These are phyloP conservation scores for Begonia fuchsioides DNA, from an alignment of 306 rosid species.

Conservation along the genomic window DNA sequence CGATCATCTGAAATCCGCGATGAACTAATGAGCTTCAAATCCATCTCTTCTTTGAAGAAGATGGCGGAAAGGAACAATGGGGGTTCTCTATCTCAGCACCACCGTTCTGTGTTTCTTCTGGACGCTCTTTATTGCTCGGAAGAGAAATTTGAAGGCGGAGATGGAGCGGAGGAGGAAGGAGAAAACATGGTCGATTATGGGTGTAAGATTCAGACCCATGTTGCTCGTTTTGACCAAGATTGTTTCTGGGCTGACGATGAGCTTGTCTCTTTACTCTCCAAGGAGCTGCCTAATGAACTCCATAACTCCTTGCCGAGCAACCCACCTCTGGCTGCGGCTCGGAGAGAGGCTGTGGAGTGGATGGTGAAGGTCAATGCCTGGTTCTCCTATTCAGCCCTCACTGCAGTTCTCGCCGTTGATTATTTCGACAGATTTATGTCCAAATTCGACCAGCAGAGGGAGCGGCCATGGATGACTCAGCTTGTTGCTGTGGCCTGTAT, in stretches of 20 bases:
- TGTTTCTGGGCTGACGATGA: conserved; percentile 64
- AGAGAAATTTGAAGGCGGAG: conserved; percentile 37
- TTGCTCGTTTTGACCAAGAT: conserved; percentile 33
- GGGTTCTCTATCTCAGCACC: conserved; percentile 2
- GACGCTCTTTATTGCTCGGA: conserved; percentile 74
- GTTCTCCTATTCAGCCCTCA: conserved; percentile 60
- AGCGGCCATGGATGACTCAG: conserved; percentile 81
- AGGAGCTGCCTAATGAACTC: conserved; percentile 30
- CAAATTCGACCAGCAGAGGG: conserved; percentile 24
- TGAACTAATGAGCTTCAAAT: conserved; percentile 12
- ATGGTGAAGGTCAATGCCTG: conserved; percentile 47
- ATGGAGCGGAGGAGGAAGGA: not conserved
- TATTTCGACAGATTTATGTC: conserved; percentile 57
- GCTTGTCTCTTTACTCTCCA: conserved; percentile 31
- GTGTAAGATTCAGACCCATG: conserved; percentile 9
- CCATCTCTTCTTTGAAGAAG: conserved; percentile 27
- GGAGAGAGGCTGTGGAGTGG: conserved; percentile 53
- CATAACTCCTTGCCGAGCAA: conserved; percentile 5
- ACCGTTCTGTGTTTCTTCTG: conserved; percentile 12
- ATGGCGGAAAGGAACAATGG: conserved; percentile 20
- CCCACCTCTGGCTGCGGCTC: conserved; percentile 24
- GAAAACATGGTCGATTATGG: conserved; percentile 11
- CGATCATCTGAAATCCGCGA: conserved; percentile 12
- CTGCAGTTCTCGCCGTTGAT: conserved; percentile 64
- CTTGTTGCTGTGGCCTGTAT: conserved; percentile 70